A percentile compares a stretch with the other conserved stretches of the same genome.
phyloP scores from a whole-genome alignment of 306 rosid species.

The Canavalia ensiformis region DNA sequence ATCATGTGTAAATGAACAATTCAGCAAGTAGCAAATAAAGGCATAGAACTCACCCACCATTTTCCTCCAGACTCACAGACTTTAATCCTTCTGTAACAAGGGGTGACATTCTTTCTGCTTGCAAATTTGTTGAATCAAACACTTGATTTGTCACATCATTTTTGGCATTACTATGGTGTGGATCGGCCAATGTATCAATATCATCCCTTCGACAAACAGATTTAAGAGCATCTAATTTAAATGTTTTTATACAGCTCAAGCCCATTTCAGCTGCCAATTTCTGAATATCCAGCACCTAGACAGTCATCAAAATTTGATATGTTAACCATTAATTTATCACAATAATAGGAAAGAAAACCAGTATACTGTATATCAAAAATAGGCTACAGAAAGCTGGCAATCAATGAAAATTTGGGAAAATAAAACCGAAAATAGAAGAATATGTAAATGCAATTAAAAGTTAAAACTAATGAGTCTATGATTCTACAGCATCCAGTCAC shows the following conservation, averaged over 20 bases:
- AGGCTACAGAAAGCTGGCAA: conserved; percentile 20
- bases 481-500: conserved; percentile 32
- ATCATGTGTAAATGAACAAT: conserved; percentile 31
- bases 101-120: conserved; percentile 55
- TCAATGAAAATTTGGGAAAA: conserved; percentile 25
- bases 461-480: not conserved
- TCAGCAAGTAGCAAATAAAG: conserved; percentile 37
- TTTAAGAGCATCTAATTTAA: conserved; percentile 87
- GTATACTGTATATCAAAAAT: conserved; percentile 3
- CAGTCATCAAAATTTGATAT: conserved; percentile 40
- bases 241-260: conserved; percentile 77
- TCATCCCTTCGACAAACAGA: conserved; percentile 68
- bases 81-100: conserved; percentile 52
- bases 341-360: conserved; percentile 34
- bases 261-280: conserved; percentile 96
- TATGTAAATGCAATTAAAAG: conserved; percentile 24
- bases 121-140: conserved; percentile 51
- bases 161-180: conserved; percentile 50
- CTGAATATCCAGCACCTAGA: conserved; percentile 83
- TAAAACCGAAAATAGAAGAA: conserved; percentile 29
- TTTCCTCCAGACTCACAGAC: conserved; percentile 55
- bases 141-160: conserved; percentile 52
- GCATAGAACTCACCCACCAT: conserved; percentile 63
- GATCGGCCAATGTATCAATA: conserved; percentile 49
- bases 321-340: conserved; percentile 27